Percentiles rank a stretch among this genome's conserved stretches.
Evolutionary conservation across 2,329 filamentous ascomycete species (phyloP).

Genomic region (Dactylellina haptotyla): DNA sequence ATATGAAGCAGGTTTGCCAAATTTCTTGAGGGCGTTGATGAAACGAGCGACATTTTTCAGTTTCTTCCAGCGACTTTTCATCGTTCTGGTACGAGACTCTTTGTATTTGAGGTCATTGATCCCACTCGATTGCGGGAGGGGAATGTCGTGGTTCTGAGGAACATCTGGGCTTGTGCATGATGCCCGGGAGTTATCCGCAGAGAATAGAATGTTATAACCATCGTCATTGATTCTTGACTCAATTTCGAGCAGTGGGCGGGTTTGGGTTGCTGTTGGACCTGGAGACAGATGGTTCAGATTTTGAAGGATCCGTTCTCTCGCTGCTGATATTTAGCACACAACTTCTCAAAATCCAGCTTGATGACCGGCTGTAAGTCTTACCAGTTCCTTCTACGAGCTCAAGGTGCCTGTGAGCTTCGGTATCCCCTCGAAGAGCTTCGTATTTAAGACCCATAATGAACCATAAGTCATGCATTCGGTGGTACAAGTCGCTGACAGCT

Average conservation of each 20-base stretch:
- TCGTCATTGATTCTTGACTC: not conserved
- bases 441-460: constrained; percentile 32
- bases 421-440: constrained; percentile 20
- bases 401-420: not conserved
- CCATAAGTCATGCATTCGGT: constrained; percentile 34
- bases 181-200: not conserved
- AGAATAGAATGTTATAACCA: constrained; percentile 1
- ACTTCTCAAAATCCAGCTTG: not conserved
- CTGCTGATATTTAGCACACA: constrained; percentile 3
- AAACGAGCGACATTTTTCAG: not conserved
- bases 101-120: not conserved
- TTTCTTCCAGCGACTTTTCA: constrained; percentile 2
- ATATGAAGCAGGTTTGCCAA: not conserved
- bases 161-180: not conserved
- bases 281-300: not conserved
- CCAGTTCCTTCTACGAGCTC: constrained; percentile 17
- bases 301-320: not conserved
- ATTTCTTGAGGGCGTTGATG: not conserved
- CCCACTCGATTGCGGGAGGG: not conserved
- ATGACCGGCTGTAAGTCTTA: not conserved
- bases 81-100: not conserved
- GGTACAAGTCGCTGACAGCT: constrained; percentile 17
- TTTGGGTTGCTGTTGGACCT: not conserved
- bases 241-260: not conserved
- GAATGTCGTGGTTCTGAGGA: not conserved